These are phyloP conservation scores for Acacia melanoxylon DNA, from an alignment of 306 rosid species.

Conservation along the genomic window DNA sequence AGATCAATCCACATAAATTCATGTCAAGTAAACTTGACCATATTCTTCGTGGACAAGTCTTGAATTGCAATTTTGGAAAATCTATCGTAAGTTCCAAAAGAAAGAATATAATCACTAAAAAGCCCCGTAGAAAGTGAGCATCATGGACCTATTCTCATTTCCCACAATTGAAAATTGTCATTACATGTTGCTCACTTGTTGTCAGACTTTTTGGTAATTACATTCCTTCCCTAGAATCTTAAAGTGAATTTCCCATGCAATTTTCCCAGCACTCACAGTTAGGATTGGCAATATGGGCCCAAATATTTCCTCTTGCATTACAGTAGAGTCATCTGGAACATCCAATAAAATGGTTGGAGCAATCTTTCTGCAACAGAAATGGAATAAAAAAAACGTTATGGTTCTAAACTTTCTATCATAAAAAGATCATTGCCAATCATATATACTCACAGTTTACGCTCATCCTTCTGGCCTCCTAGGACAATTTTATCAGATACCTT, in stretches of 20 bases:
- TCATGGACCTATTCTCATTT: too few relatives aligned
- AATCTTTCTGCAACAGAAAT: constrained; percentile 55
- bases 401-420: too few relatives aligned
- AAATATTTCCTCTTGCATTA: constrained; percentile 87
- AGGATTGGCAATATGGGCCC: constrained; percentile 78
- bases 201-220: too few relatives aligned
- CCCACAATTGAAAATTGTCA: too few relatives aligned
- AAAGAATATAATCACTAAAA: too few relatives aligned
- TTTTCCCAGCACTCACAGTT: constrained; percentile 49
- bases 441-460: constrained; percentile 58
- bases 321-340: constrained; percentile 61
- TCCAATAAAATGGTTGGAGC: constrained; percentile 77
- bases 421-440: constrained; percentile 18
- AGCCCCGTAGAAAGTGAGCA: too few relatives aligned
- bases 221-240: too few relatives aligned
- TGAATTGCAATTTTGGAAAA: background rate
- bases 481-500: constrained; percentile 67
- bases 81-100: too few relatives aligned
- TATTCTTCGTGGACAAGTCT: constrained; percentile 3
- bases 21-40: background rate
- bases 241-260: too few relatives aligned
- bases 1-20: background rate
- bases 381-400: constrained; percentile 20
- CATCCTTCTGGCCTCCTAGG: constrained; percentile 75
- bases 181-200: too few relatives aligned